phyloP scores from a whole-genome alignment of 2,329 filamentous ascomycete genomes.

The Colletotrichum orchidophilum region DNA sequence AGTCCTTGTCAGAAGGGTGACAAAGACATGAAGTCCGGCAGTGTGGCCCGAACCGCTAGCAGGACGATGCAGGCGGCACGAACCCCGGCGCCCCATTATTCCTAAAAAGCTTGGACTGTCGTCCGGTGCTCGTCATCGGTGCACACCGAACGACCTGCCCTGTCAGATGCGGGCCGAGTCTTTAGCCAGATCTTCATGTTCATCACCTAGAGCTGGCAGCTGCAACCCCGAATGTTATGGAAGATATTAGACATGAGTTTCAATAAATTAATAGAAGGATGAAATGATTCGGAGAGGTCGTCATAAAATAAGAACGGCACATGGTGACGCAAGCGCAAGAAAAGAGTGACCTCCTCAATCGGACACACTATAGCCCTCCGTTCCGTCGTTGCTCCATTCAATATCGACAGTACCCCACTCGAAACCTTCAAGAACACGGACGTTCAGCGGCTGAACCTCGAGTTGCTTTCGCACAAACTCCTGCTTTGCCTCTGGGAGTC shows the following conservation, averaged over 20 bases:
- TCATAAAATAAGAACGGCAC: too few species aligned
- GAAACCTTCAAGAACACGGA: slow-evolving; percentile 9
- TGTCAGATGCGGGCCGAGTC: neutral
- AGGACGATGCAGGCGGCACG: too few species aligned
- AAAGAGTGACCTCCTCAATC: neutral
- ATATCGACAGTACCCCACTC: slow-evolving; percentile 15
- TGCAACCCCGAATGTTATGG: neutral
- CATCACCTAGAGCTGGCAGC: neutral
- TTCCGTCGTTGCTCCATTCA: slow-evolving; percentile 14
- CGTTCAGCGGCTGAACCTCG: slow-evolving; percentile 31
- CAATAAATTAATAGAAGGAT: neutral
- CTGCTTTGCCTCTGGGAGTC: slow-evolving; percentile 38
- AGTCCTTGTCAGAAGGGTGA: neutral
- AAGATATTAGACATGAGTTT: neutral
- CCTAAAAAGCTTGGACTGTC: neutral
- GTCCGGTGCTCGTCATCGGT: neutral
- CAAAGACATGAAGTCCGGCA: neutral
- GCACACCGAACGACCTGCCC: neutral
- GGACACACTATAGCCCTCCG: slow-evolving; percentile 3
- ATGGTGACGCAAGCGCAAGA: neutral
- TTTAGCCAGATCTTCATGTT: neutral
- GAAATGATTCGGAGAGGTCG: too few species aligned
- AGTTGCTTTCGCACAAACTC: slow-evolving; percentile 32
- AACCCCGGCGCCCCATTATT: too few species aligned
- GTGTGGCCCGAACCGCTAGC: too few species aligned